phyloP scores from a whole-genome alignment of 257 asterid genomes.

The Coffea eugenioides region DNA sequence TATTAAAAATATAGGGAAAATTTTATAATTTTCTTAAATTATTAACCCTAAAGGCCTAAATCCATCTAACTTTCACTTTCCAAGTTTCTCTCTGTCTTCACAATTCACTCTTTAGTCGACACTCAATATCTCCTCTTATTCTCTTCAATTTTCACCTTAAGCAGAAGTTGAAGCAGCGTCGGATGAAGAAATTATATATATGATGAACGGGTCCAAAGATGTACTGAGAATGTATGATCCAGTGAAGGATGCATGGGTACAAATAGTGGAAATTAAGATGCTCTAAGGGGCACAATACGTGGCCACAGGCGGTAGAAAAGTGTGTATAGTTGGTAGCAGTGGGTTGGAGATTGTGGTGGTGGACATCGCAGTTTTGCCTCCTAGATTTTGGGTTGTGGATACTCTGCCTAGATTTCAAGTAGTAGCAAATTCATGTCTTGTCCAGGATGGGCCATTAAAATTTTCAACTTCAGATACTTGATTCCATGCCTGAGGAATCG shows the following conservation, averaged over 20 bases:
- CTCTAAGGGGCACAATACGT: conserved; percentile 56
- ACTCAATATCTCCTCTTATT: too few species aligned
- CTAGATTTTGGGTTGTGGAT: conserved; percentile 50
- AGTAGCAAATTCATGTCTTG: conserved; percentile 49
- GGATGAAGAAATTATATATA: conserved; percentile 63
- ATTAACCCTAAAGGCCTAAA: too few species aligned
- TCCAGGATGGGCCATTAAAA: conserved; percentile 45
- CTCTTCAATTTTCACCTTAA: too few species aligned
- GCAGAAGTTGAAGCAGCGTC: conserved; percentile 36
- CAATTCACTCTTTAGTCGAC: too few species aligned
- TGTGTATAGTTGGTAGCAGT: conserved; percentile 49
- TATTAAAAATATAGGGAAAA: too few species aligned
- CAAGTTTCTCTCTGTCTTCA: too few species aligned
- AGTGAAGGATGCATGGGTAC: conserved; percentile 52
- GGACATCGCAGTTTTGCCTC: conserved; percentile 51
- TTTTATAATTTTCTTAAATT: too few species aligned
- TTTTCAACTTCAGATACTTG: neutral
- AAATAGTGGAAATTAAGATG: conserved; percentile 31
- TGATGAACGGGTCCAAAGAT: conserved; percentile 67
- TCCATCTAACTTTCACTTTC: too few species aligned
- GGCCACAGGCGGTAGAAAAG: conserved; percentile 61
- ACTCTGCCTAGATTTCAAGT: conserved; percentile 49
- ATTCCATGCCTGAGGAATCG: neutral
- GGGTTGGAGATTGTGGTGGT: conserved; percentile 27
- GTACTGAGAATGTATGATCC: conserved; percentile 47